These are phyloP conservation scores for Dovyalis caffra DNA, from an alignment of 345 rosid species.

Conservation along the genomic window DNA sequence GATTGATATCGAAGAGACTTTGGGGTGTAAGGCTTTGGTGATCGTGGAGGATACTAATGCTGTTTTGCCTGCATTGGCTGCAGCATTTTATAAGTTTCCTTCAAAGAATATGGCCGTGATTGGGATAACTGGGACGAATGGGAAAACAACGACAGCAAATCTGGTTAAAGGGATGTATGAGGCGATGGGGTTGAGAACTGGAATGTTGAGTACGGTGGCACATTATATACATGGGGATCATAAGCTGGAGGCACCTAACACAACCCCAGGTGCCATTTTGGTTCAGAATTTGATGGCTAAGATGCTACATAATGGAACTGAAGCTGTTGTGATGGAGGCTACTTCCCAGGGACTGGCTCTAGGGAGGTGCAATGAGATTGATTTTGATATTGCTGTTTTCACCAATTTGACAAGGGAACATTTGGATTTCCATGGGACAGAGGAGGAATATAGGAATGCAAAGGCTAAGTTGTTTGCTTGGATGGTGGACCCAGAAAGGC, in stretches of 20 bases:
- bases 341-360: slow-evolving; percentile 67
- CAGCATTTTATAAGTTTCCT: slow-evolving; percentile 71
- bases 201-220: slow-evolving; percentile 76
- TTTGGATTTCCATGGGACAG: slow-evolving; percentile 59
- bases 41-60: slow-evolving; percentile 86
- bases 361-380: slow-evolving; percentile 75
- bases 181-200: slow-evolving; percentile 92
- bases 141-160: slow-evolving; percentile 74
- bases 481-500: slow-evolving; percentile 92
- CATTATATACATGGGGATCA: slow-evolving; percentile 70
- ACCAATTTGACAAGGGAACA: slow-evolving; percentile 62
- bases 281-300: slow-evolving; percentile 95
- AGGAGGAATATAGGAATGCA: slow-evolving; percentile 78
- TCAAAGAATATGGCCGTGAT: slow-evolving; percentile 78
- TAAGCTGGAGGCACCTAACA: slow-evolving; percentile 54
- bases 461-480: slow-evolving; percentile 77
- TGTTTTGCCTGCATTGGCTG: slow-evolving; percentile 77
- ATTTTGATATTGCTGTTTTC: slow-evolving; percentile 88
- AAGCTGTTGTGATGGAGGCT: slow-evolving; percentile 85
- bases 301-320: slow-evolving; percentile 91
- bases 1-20: slow-evolving; percentile 85
- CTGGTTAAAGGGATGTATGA: slow-evolving; percentile 82
- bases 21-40: slow-evolving; percentile 88
- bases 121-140: slow-evolving; percentile 75
- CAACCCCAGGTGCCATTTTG: slow-evolving; percentile 69